Percentiles rank a stretch among this genome's conserved stretches.
phyloP scores from a whole-genome alignment of 192 early-diverging fungal species.

The Podila epigama region DNA sequence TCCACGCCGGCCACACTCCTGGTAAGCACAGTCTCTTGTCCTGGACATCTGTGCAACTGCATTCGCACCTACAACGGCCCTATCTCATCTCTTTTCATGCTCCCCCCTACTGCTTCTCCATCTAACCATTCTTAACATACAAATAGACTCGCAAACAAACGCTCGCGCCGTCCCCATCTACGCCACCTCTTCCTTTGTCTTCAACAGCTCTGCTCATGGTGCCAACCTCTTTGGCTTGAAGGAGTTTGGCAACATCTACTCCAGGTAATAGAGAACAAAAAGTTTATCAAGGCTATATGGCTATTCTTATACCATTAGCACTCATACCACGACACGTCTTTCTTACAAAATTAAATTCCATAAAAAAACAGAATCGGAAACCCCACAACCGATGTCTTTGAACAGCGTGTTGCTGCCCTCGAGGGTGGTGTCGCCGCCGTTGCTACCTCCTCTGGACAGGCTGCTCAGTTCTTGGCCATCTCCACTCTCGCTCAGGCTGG shows the following conservation, averaged over 20 bases:
- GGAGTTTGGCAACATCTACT: slow-evolving; percentile 86
- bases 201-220: slow-evolving; percentile 82
- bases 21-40: no score
- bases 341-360: background rate
- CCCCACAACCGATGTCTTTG: slow-evolving; percentile 89
- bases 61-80: no score
- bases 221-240: slow-evolving; percentile 82
- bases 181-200: slow-evolving; percentile 85
- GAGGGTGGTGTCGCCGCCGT: slow-evolving; percentile 87
- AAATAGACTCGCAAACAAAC: slow-evolving; percentile 65
- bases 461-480: slow-evolving; percentile 87
- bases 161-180: slow-evolving; percentile 92
- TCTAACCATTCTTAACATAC: background rate
- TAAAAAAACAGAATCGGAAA: slow-evolving; percentile 55
- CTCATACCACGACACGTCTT: background rate
- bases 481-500: slow-evolving; percentile 80
- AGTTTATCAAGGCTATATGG: background rate
- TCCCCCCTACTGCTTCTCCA: background rate
- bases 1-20: slow-evolving; percentile 83
- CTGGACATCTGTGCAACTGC: no score
- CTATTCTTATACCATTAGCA: background rate
- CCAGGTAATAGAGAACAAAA: slow-evolving; percentile 58
- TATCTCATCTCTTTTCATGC: background rate
- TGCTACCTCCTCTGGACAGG: slow-evolving; percentile 69
- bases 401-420: slow-evolving; percentile 90